These are phyloP conservation scores for Solanum ossicruentum DNA, from an alignment of 257 asterid species.

Conservation along the genomic window DNA sequence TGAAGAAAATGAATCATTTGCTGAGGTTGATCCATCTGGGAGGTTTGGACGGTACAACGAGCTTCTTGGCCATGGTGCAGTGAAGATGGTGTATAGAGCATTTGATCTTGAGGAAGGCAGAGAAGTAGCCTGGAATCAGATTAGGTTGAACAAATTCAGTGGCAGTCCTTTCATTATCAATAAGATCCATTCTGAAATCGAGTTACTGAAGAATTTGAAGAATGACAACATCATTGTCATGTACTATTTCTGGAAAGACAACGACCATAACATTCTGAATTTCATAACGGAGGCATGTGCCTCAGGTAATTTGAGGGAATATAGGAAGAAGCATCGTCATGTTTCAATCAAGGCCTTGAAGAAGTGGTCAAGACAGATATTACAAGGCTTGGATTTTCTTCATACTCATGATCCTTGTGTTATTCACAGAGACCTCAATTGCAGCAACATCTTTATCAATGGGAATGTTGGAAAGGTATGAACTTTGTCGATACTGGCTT, in stretches of 20 bases:
- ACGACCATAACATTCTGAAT: background rate
- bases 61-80: background rate
- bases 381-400: constrained; percentile 14
- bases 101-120: constrained; percentile 5
- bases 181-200: background rate
- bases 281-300: constrained; percentile 16
- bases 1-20: background rate
- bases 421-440: constrained; percentile 19
- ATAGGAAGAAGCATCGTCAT: constrained; percentile 13
- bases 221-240: constrained; percentile 5
- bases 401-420: constrained; percentile 17
- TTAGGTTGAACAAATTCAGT: background rate
- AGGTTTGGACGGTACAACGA: constrained; percentile 2
- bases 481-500: background rate
- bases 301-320: constrained; percentile 10
- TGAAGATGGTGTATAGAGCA: background rate
- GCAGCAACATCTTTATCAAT: constrained; percentile 19
- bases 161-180: background rate
- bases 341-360: constrained; percentile 17
- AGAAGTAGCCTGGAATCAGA: constrained; percentile 3
- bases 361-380: constrained; percentile 15
- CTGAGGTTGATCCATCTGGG: constrained; percentile 5
- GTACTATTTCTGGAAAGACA: constrained; percentile 1
- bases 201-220: background rate
- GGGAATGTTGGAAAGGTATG: constrained; percentile 20